phyloP scores from a whole-genome alignment of 2,329 filamentous ascomycete genomes.

The Colletotrichum simmondsii region DNA sequence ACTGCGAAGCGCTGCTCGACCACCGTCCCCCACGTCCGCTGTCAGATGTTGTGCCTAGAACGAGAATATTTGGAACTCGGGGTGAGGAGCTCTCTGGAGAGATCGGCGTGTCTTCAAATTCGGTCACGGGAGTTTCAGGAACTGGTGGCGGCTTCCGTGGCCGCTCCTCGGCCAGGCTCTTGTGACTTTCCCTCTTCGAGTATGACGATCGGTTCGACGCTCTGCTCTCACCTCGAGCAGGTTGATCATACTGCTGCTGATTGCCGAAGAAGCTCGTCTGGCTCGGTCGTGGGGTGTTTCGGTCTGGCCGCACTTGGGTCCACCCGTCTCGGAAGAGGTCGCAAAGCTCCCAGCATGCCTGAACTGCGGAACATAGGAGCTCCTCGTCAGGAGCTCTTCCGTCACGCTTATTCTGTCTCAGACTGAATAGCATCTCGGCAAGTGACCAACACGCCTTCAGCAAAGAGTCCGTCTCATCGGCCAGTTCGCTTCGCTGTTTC shows the following conservation, averaged over 20 bases:
- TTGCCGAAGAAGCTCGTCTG: slow-evolving; percentile 76
- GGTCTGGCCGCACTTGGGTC: slow-evolving; percentile 87
- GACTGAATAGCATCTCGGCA: slow-evolving; percentile 91
- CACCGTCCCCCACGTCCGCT: slow-evolving; percentile 74
- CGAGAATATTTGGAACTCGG: slow-evolving; percentile 86
- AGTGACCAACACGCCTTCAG: slow-evolving; percentile 89
- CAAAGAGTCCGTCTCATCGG: slow-evolving; percentile 85
- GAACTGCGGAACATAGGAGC: slow-evolving; percentile 85
- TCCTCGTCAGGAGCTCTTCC: slow-evolving; percentile 82
- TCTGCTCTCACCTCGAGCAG: slow-evolving; percentile 58
- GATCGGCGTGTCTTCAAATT: slow-evolving; percentile 90
- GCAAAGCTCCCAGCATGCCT: slow-evolving; percentile 94
- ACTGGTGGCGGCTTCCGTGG: slow-evolving; percentile 60
- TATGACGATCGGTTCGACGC: slow-evolving; percentile 62
- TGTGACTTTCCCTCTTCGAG: slow-evolving; percentile 65
- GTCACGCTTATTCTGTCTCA: slow-evolving; percentile 84
- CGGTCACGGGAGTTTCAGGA: slow-evolving; percentile 93
- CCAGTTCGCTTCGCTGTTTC: slow-evolving; percentile 86
- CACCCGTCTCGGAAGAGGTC: slow-evolving; percentile 93
- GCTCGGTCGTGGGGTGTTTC: slow-evolving; percentile 84
- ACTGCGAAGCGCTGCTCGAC: slow-evolving; percentile 83
- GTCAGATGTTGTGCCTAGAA: slow-evolving; percentile 77
- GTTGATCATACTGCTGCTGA: slow-evolving; percentile 59
- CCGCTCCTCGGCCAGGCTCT: slow-evolving; percentile 60
- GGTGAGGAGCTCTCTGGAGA: slow-evolving; percentile 82